Conservation (phyloP, 1,284 basidiomycete species). For the Paramarasmius palmivorus region DNA sequence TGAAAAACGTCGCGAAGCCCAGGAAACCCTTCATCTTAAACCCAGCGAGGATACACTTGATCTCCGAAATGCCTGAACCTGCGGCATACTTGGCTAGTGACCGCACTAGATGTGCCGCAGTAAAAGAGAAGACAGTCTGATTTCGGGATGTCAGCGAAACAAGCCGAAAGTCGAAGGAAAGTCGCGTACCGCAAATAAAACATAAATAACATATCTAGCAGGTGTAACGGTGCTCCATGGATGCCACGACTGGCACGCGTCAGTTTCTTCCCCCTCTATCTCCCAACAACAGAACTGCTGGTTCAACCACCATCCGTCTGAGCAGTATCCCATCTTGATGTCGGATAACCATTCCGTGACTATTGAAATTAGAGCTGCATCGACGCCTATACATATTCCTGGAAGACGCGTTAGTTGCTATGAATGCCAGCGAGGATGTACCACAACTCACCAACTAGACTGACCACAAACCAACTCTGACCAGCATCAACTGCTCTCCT, state of each 20-base stretch:
- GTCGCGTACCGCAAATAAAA: slow-evolving; percentile 80
- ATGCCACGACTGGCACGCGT: slow-evolving; percentile 91
- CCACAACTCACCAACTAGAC: slow-evolving; percentile 75
- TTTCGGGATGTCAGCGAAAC: background rate
- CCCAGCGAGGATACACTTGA: slow-evolving; percentile 97
- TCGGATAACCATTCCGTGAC: slow-evolving; percentile 98
- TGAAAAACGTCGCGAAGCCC: slow-evolving; percentile 84
- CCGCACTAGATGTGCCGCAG: slow-evolving; percentile 87
- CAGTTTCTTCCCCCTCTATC: slow-evolving; percentile 78
- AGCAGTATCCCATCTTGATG: slow-evolving; percentile 96
- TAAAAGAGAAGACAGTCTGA: slow-evolving; percentile 78
- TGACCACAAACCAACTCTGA: slow-evolving; percentile 80
- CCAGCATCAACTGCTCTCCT: slow-evolving; percentile 61
- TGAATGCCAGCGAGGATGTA: background rate
- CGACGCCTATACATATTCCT: slow-evolving; percentile 92
- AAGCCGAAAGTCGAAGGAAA: background rate
- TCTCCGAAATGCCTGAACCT: slow-evolving; percentile 97
- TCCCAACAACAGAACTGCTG: slow-evolving; percentile 99
- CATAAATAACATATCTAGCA: slow-evolving; percentile 85
- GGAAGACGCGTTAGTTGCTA: slow-evolving; percentile 7
- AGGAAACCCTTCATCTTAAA: slow-evolving; percentile 97
- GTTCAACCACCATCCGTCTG: slow-evolving; percentile 98
- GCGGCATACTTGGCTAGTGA: slow-evolving; percentile 94
- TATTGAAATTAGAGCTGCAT: slow-evolving; percentile 94
- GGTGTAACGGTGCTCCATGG: slow-evolving; percentile 83